Evolutionary conservation across 768 basidiomycete species (phyloP).

Genomic region (Lactarius trivialis): DNA sequence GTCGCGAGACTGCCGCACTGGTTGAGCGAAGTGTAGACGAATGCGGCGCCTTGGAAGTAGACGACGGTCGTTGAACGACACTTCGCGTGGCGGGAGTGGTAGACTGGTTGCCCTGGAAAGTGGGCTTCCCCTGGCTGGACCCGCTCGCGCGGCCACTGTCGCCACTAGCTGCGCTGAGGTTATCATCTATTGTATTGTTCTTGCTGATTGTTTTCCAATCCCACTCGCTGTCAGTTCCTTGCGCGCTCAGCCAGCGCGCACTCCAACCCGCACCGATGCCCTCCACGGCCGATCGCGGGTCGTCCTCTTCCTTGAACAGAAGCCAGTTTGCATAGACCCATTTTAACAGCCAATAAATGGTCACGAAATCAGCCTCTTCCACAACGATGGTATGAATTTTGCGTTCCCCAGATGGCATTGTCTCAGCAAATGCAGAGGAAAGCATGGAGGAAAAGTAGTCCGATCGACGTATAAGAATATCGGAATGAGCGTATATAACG

Average conservation of each 20-base stretch:
- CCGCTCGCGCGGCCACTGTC: slow-evolving; percentile 34
- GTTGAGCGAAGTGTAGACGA: slow-evolving; percentile 18
- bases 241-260: slow-evolving; percentile 46
- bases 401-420: slow-evolving; percentile 39
- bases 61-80: slow-evolving; percentile 2
- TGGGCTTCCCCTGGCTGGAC: slow-evolving; percentile 18
- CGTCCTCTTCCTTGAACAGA: slow-evolving; percentile 60
- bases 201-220: slow-evolving; percentile 62
- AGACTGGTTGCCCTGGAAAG: slow-evolving; percentile 12
- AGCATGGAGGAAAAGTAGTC: slow-evolving; percentile 78
- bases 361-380: slow-evolving; percentile 72
- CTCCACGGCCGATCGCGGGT: slow-evolving; percentile 60
- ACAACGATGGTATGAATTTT: slow-evolving; percentile 62
- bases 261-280: slow-evolving; percentile 63
- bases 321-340: slow-evolving; percentile 74
- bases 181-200: slow-evolving; percentile 29
- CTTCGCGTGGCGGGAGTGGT: slow-evolving; percentile 1
- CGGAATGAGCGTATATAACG: slow-evolving; percentile 70
- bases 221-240: slow-evolving; percentile 46
- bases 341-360: slow-evolving; percentile 73
- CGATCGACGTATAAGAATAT: slow-evolving; percentile 65
- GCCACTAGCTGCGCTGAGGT: slow-evolving; percentile 47
- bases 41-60: slow-evolving; percentile 4
- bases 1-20: slow-evolving; percentile 9
- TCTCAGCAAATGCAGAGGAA: slow-evolving; percentile 64